Conservation (phyloP, 2,329 filamentous ascomycete species). For the Fusarium protoensiforme region DNA sequence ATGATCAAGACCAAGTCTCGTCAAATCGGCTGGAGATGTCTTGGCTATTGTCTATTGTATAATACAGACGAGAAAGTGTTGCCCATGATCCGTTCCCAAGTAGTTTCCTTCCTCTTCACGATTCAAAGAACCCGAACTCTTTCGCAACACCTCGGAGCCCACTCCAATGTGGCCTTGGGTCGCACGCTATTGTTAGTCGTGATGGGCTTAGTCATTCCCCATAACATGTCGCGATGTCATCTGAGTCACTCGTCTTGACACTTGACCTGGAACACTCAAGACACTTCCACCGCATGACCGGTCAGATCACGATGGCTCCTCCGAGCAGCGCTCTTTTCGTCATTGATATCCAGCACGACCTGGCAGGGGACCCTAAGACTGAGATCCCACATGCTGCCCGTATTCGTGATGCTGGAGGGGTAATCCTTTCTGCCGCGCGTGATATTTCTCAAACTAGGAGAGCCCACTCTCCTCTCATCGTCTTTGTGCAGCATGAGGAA, state of each 20-base stretch:
- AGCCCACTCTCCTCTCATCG: slow-evolving; percentile 1
- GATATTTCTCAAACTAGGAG: background rate
- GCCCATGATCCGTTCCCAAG: background rate
- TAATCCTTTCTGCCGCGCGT: slow-evolving; percentile 8
- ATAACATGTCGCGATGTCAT: background rate
- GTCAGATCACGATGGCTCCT: background rate
- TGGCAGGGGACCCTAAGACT: slow-evolving; percentile 10
- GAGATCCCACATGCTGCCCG: slow-evolving; percentile 11
- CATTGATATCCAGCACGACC: slow-evolving; percentile 21
- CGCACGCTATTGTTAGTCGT: background rate
- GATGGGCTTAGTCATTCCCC: slow-evolving; percentile 8
- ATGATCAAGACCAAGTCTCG: slow-evolving; percentile 5
- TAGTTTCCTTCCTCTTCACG: background rate
- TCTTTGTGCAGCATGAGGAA: slow-evolving; percentile 29
- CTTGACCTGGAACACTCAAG: background rate
- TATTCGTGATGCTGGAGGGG: background rate
- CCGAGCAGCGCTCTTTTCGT: slow-evolving; percentile 18
- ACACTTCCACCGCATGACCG: background rate
- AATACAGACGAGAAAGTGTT: slow-evolving; percentile 2
- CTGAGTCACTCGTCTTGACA: background rate
- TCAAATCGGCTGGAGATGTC: background rate
- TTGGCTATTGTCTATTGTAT: slow-evolving; percentile 27
- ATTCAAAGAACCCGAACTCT: background rate
- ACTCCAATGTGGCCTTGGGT: background rate
- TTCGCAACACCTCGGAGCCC: background rate